Percentiles rank a stretch among this genome's conserved stretches.
Evolutionary conservation across 805 yeast species (phyloP).

Genomic region (Candida insectorum): DNA sequence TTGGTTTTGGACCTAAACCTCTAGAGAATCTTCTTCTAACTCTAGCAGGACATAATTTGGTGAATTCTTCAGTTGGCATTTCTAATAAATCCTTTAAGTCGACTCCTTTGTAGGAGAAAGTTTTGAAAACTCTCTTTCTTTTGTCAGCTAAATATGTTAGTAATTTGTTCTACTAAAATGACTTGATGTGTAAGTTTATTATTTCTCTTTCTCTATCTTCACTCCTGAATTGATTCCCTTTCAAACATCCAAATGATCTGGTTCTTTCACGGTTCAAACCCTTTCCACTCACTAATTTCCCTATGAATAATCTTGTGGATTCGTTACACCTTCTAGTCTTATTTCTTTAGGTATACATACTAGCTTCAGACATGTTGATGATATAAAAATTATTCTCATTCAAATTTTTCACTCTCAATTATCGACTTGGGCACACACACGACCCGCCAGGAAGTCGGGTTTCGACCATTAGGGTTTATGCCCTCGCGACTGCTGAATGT

Average conservation of each 20-base stretch:
- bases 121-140: constrained; percentile 91
- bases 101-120: constrained; percentile 99
- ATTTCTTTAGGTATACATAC: constrained; percentile 21
- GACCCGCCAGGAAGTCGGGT: too few relatives aligned
- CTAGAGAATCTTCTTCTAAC: constrained; percentile 99
- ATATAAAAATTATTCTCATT: too few relatives aligned
- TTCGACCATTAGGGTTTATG: too few relatives aligned
- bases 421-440: too few relatives aligned
- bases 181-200: neutral
- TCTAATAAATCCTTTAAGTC: constrained; percentile 91
- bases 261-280: too few relatives aligned
- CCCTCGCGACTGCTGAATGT: too few relatives aligned
- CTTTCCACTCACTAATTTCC: too few relatives aligned
- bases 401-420: too few relatives aligned
- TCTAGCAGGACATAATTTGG: constrained; percentile 95
- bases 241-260: too few relatives aligned
- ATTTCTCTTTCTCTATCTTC: neutral
- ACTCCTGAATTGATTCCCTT: too few relatives aligned
- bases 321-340: neutral
- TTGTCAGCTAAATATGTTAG: constrained; percentile 57
- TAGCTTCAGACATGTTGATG: constrained; percentile 37
- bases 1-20: constrained; percentile 94
- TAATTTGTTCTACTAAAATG: neutral
- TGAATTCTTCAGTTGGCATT: constrained; percentile 94
- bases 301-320: too few relatives aligned